Evolutionary conservation across 2,329 filamentous ascomycete genomes (phyloP), one percentile per base, ranked within the genome.

Genomic region (Calonectria fujianensis): DNA sequence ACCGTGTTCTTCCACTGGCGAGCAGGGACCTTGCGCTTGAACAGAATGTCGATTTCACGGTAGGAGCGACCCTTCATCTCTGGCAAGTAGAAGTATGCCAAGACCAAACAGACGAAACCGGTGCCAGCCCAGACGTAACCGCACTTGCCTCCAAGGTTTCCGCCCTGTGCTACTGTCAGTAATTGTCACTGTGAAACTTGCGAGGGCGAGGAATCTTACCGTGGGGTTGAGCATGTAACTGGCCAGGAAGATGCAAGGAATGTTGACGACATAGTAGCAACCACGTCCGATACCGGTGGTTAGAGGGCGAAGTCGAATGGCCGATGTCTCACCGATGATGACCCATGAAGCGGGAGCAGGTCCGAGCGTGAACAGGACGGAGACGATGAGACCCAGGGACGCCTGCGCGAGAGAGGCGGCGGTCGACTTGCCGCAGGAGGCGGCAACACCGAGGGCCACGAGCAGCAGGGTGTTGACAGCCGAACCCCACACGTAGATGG

Each of bases 281-380:
- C 84, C 92, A 81, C 92, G 91, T 81, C 92, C 92, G 65, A 93
- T 84, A 83, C 91, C 92, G 31, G 92, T 93, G 4, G 90, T 93
- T n/a, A 93, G 85, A 61, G 92, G 90, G 63, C 92, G 83, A 37
- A 94, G 91, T 75, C 92, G 91, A 70, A 93, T 89, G 66, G 92
- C 85, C 0, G 92, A 93, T 2, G 92, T 93, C 83, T 94, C 92
- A 78, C 90, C 91, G 61, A 94, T 93, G 77, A 93, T 92, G 84
- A 91, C 90, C 89, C 90, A 94, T 13, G 92, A 93, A 51, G 90
- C 90, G 61, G 92, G 92, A 2, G 91, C 92, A 32, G 91, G 91
- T 77, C 90, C 91, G 20, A 92, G 83, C 52, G 89, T 90, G 85
- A 93, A 94, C 39, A 93, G 84, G 71, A 94, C 90, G 35, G 92